Conservation (phyloP, 2,329 filamentous ascomycete genomes). For the Chaetothyriales sp. region DNA sequence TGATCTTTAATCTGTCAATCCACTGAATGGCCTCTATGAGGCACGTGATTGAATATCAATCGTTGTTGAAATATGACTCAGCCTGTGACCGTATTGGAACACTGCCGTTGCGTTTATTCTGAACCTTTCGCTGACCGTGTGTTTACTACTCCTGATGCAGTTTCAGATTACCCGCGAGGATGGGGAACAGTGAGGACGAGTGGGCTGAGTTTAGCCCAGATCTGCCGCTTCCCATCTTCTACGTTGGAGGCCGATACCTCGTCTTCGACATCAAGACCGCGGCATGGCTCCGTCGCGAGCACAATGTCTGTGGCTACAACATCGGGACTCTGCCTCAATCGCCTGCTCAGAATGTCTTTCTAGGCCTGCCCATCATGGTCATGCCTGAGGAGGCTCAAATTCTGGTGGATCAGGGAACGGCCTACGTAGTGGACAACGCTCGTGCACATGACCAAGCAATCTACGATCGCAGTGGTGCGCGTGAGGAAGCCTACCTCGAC, state of each 20-base stretch:
- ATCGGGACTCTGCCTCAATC: slow-evolving; percentile 82
- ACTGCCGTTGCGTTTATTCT: slow-evolving; percentile 8
- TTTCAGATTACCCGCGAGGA: background rate
- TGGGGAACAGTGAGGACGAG: slow-evolving; percentile 7
- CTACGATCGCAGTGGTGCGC: slow-evolving; percentile 39
- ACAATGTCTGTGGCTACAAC: slow-evolving; percentile 76
- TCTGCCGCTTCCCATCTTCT: slow-evolving; percentile 63
- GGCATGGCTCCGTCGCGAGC: slow-evolving; percentile 59
- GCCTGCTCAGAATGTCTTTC: slow-evolving; percentile 88
- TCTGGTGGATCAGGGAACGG: slow-evolving; percentile 62
- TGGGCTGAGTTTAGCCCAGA: slow-evolving; percentile 23
- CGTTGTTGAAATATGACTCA: slow-evolving; percentile 33
- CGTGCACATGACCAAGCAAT: slow-evolving; percentile 55
- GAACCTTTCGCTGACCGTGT: slow-evolving; percentile 1
- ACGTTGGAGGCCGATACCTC: slow-evolving; percentile 67
- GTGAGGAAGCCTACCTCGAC: slow-evolving; percentile 49
- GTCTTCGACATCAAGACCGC: slow-evolving; percentile 78
- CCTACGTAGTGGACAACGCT: slow-evolving; percentile 68
- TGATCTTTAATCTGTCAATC: slow-evolving; percentile 66
- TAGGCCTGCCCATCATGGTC: slow-evolving; percentile 75
- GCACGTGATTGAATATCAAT: slow-evolving; percentile 34
- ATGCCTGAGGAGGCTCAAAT: slow-evolving; percentile 79
- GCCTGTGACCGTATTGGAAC: slow-evolving; percentile 24
- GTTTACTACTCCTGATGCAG: background rate
- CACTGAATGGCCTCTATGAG: slow-evolving; percentile 46